Percentiles rank a stretch among this genome's conserved stretches.
phyloP scores from a whole-genome alignment of 192 early-diverging fungal species.

The Linnemannia hyalina region DNA sequence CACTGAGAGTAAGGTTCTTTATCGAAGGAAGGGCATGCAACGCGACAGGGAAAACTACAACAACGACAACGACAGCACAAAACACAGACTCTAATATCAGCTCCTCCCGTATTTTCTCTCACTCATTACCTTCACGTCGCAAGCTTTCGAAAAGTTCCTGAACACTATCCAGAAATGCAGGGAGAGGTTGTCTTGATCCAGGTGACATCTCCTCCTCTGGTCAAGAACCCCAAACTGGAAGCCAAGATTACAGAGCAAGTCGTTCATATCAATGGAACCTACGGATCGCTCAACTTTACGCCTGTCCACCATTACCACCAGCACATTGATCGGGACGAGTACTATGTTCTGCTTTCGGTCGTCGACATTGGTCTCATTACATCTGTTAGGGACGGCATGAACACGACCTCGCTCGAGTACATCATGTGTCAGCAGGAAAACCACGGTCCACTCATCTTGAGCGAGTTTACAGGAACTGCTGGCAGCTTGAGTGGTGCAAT shows the following conservation, averaged over 20 bases:
- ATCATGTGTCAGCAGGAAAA: conserved; percentile 93
- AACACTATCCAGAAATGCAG: conserved; percentile 92
- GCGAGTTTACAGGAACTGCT: conserved; percentile 97
- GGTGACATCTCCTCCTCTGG: conserved; percentile 92
- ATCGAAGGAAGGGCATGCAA: no score
- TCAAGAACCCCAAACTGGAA: conserved; percentile 75
- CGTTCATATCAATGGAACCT: conserved; percentile 91
- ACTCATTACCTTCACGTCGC: no score
- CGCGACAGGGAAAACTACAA: no score
- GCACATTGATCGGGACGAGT: conserved; percentile 94
- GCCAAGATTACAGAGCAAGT: conserved; percentile 89
- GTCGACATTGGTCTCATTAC: conserved; percentile 96
- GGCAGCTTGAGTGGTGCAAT: conserved; percentile 82
- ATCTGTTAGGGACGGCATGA: conserved; percentile 96
- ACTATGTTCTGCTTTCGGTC: conserved; percentile 92
- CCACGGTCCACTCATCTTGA: conserved; percentile 89
- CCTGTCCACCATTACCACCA: conserved; percentile 94
- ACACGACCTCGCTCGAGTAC: conserved; percentile 95
- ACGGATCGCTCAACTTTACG: conserved; percentile 93
- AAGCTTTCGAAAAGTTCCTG: conserved; percentile 94
- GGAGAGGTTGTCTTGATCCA: conserved; percentile 91
- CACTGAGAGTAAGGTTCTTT: no score
- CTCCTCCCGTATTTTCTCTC: no score
- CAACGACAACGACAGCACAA: no score
- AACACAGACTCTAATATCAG: no score